phyloP scores from a whole-genome alignment of 2,329 filamentous ascomycete genomes.

The Curvularia spicifera region DNA sequence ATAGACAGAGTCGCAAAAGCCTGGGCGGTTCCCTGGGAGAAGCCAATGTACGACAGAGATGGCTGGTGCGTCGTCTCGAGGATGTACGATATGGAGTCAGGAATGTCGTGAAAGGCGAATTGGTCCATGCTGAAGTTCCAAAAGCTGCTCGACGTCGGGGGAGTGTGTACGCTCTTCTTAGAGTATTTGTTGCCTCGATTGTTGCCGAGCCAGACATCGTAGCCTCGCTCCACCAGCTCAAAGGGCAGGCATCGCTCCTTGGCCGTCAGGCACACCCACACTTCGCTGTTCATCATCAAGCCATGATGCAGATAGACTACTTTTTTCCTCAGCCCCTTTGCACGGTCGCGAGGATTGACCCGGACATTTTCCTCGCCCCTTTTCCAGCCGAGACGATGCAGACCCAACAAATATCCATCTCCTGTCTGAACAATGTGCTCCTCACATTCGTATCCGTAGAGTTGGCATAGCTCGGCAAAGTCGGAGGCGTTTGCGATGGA shows the following conservation, averaged over 20 bases:
- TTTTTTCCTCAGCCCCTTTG: conserved; percentile 69
- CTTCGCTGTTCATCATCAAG: conserved; percentile 97
- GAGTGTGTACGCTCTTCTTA: conserved; percentile 82
- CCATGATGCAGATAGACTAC: conserved; percentile 96
- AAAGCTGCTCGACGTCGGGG: conserved; percentile 78
- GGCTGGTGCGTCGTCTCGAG: conserved; percentile 80
- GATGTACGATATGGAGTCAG: conserved; percentile 91
- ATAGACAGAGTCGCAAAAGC: conserved; percentile 93
- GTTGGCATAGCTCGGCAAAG: conserved; percentile 89
- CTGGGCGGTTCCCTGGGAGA: conserved; percentile 95
- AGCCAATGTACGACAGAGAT: conserved; percentile 93
- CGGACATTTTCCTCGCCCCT: conserved; percentile 79
- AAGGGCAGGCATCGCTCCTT: conserved; percentile 87
- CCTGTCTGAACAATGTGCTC: conserved; percentile 95
- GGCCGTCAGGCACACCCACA: conserved; percentile 94
- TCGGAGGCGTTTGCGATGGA: conserved; percentile 85
- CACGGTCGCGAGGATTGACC: conserved; percentile 73
- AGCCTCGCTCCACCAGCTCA: conserved; percentile 84
- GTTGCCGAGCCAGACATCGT: conserved; percentile 97
- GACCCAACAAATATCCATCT: conserved; percentile 89
- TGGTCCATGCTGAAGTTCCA: conserved; percentile 99
- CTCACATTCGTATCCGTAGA: conserved; percentile 92
- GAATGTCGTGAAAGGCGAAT: conserved; percentile 97
- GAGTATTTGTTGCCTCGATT: conserved; percentile 99
- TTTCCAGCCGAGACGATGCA: conserved; percentile 85